phyloP scores from a whole-genome alignment of 2,329 filamentous ascomycete species.

The Alternaria triticina region DNA sequence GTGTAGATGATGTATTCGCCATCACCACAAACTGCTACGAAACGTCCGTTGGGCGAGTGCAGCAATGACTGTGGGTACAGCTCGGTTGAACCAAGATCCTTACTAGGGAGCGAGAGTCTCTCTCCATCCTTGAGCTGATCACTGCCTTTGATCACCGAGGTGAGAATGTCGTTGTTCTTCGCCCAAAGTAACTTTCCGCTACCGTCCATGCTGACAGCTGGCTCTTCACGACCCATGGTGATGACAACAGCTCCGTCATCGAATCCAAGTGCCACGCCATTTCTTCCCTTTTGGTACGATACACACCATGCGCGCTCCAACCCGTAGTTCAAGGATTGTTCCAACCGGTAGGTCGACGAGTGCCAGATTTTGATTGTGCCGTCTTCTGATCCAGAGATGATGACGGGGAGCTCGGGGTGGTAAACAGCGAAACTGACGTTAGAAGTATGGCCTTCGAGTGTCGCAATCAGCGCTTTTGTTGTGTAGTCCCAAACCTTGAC shows the following conservation, averaged over 20 bases:
- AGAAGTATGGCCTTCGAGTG: conserved; percentile 93
- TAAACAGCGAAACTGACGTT: conserved; percentile 99
- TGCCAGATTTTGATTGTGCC: conserved; percentile 99
- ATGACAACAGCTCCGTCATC: conserved; percentile 97
- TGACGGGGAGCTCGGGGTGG: conserved; percentile 94
- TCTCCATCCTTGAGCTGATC: conserved; percentile 90
- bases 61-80: conserved; percentile 93
- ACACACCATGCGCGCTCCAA: conserved; percentile 98
- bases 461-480: conserved; percentile 95
- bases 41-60: conserved; percentile 94
- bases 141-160: conserved; percentile 91
- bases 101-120: conserved; percentile 83
- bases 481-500: conserved; percentile 99
- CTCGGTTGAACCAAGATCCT: conserved; percentile 95
- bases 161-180: conserved; percentile 91
- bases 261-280: conserved; percentile 93
- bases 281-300: conserved; percentile 90
- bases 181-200: conserved; percentile 98
- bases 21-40: conserved; percentile 89
- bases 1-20: conserved; percentile 99
- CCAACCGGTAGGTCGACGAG: conserved; percentile 93
- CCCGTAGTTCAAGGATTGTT: conserved; percentile 95
- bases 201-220: conserved; percentile 94
- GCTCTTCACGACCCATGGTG: conserved; percentile 96
- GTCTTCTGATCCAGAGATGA: conserved; percentile 97